Conservation (phyloP, 2,329 filamentous ascomycete genomes). For the Xylaria sp. region DNA sequence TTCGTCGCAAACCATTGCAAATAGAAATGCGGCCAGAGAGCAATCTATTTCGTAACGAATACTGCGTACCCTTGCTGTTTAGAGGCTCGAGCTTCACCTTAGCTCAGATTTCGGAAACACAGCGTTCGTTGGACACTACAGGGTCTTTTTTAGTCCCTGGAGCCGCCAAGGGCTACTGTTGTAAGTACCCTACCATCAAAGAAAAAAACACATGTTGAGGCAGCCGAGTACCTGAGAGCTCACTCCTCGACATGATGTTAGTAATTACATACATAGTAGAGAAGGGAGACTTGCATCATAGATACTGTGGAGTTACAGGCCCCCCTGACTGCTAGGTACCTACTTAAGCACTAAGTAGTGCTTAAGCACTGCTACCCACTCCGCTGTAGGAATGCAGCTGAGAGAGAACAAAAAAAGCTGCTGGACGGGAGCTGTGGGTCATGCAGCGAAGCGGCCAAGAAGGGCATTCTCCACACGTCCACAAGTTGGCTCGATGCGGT, state of each 20-base stretch:
- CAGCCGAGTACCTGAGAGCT: neutral
- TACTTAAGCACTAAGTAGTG: too few species aligned
- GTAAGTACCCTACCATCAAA: neutral
- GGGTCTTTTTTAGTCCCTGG: neutral
- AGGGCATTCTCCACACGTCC: conserved; percentile 7
- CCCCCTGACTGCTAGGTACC: neutral
- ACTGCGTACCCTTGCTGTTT: conserved; percentile 37
- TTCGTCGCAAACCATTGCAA: conserved; percentile 44
- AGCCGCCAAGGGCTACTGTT: neutral
- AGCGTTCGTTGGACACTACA: conserved; percentile 9
- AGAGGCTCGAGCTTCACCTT: conserved; percentile 43
- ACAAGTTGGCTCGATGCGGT: conserved; percentile 10
- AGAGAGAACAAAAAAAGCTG: neutral
- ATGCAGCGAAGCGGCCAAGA: conserved; percentile 18
- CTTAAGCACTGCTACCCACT: too few species aligned
- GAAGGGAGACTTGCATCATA: conserved; percentile 30
- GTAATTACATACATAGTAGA: too few species aligned
- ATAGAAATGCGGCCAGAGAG: conserved; percentile 46
- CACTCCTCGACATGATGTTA: too few species aligned
- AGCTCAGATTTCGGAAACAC: conserved; percentile 19
- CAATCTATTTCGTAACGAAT: conserved; percentile 52
- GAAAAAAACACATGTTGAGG: neutral
- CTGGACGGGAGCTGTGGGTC: conserved; percentile 5
- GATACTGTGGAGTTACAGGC: neutral
- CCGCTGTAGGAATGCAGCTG: neutral